phyloP scores from a whole-genome alignment of 148 eudicot genomes.

The Fallopia convolvulus region DNA sequence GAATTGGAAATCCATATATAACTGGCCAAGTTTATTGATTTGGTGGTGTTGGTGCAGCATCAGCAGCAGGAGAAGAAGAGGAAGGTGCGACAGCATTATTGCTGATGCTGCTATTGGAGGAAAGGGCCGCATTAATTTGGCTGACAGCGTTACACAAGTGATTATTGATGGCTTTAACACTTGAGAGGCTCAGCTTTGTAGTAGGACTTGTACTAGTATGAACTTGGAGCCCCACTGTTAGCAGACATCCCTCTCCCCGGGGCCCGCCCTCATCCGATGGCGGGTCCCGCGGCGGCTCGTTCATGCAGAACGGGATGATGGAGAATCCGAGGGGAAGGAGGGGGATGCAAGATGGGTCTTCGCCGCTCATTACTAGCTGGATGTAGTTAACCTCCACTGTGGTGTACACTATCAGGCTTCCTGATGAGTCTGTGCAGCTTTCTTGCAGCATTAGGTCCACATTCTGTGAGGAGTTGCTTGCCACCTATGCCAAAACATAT shows the following conservation, averaged over 20 bases:
- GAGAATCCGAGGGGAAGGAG: constrained; percentile 82
- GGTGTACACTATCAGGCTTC: constrained; percentile 74
- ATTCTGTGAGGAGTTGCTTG: constrained; percentile 89
- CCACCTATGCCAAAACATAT: too few species aligned
- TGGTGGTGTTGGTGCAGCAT: background rate
- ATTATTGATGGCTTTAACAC: constrained; percentile 61
- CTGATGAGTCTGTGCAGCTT: constrained; percentile 83
- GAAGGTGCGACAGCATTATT: background rate
- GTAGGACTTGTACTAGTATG: constrained; percentile 61
- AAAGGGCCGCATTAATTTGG: constrained; percentile 48
- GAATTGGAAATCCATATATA: background rate
- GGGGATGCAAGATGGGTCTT: constrained; percentile 73
- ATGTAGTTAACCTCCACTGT: constrained; percentile 75
- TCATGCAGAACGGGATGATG: constrained; percentile 32
- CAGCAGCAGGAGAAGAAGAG: constrained; percentile 1
- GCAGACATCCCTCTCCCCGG: constrained; percentile 40
- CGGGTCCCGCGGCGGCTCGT: background rate
- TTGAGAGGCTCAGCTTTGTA: constrained; percentile 75
- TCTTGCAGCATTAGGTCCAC: constrained; percentile 90
- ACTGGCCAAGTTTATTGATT: background rate
- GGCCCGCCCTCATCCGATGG: background rate
- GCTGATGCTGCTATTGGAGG: background rate
- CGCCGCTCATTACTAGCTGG: constrained; percentile 74
- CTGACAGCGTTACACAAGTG: constrained; percentile 56
- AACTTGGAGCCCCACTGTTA: constrained; percentile 79